phyloP scores from a whole-genome alignment of 352 stramenopile species.

The Aphanomyces invadans region DNA sequence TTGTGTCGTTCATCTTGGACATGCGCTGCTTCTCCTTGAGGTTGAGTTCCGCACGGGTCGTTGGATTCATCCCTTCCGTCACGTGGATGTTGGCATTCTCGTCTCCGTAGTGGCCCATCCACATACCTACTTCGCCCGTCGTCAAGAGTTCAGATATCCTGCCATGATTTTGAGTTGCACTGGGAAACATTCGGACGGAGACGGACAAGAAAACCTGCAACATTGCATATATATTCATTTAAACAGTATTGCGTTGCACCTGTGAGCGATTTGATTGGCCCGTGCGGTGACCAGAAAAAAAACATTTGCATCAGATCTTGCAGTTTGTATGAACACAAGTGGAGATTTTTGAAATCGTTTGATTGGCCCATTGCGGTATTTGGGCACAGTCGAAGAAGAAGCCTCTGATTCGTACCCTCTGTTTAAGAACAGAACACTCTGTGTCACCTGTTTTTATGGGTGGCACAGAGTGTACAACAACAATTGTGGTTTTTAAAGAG shows the following conservation, averaged over 20 bases:
- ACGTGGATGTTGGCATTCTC: neutral
- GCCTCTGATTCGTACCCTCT: neutral
- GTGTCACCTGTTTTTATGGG: no score
- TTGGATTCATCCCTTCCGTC: neutral
- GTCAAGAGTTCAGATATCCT: constrained; percentile 1
- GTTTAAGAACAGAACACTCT: neutral
- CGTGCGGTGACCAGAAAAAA: no score
- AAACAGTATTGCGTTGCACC: neutral
- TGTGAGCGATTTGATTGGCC: neutral
- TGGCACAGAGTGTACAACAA: no score
- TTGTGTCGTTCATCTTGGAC: neutral
- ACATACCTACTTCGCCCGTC: neutral
- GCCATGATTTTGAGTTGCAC: neutral
- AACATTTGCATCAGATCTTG: no score
- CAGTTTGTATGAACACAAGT: neutral
- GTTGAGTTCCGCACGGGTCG: neutral
- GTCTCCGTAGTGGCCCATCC: neutral
- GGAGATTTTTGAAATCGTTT: neutral
- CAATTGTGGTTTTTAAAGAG: neutral
- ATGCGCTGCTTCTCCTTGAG: constrained; percentile 11
- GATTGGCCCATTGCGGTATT: neutral
- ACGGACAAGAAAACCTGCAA: neutral
- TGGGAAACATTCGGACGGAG: neutral
- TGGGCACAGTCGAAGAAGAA: neutral
- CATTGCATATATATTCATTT: constrained; percentile 5